phyloP scores from a whole-genome alignment of 1,284 basidiomycete genomes.

The Trichosporon faecale region DNA sequence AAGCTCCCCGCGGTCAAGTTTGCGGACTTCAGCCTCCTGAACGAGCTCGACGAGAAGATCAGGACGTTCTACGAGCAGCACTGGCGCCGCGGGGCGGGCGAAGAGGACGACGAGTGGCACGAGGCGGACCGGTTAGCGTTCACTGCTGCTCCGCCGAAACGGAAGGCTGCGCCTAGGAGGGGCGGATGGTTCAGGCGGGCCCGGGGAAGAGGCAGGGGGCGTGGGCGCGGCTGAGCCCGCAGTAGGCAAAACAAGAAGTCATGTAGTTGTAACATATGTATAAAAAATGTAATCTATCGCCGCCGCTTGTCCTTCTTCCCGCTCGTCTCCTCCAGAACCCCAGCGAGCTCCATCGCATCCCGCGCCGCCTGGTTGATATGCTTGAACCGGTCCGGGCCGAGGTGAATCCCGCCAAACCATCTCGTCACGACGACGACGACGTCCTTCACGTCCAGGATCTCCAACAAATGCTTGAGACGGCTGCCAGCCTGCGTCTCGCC shows the following conservation, averaged over 20 bases:
- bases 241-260: not conserved
- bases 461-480: conserved; percentile 77
- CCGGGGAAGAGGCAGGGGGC: not conserved
- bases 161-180: not conserved
- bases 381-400: conserved; percentile 86
- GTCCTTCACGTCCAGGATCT: conserved; percentile 67
- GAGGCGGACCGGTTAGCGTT: conserved; percentile 11
- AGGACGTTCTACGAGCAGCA: conserved; percentile 40
- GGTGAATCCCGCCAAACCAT: conserved; percentile 59
- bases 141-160: conserved; percentile 9
- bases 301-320: conserved; percentile 14
- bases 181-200: not conserved
- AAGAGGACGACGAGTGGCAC: conserved; percentile 2
- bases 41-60: conserved; percentile 23
- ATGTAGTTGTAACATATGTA: conserved; percentile 9
- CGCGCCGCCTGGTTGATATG: conserved; percentile 86
- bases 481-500: conserved; percentile 87
- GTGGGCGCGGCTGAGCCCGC: not conserved
- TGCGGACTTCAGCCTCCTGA: conserved; percentile 24
- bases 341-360: conserved; percentile 77
- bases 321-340: conserved; percentile 60
- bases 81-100: conserved; percentile 38
- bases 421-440: conserved; percentile 72
- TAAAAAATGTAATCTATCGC: conserved; percentile 6
- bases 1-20: conserved; percentile 7